Evolutionary conservation across 768 basidiomycete species (phyloP).

Genomic region (Tricholoma terreum): DNA sequence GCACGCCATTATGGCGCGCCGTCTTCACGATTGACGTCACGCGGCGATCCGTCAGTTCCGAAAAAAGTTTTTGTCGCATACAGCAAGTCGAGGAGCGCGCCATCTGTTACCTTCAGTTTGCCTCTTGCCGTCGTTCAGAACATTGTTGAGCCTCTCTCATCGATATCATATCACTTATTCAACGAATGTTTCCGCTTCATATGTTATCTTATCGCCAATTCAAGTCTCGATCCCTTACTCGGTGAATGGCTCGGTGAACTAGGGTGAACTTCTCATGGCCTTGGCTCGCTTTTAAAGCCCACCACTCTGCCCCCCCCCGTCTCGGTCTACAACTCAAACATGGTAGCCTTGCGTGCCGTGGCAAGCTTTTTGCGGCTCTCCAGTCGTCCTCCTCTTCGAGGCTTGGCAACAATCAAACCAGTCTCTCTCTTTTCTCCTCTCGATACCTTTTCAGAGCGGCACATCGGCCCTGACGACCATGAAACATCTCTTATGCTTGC

Average conservation of each 20-base stretch:
- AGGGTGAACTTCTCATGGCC: constrained; percentile 40
- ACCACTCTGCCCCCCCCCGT: constrained; percentile 26
- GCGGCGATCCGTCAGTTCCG: constrained; percentile 37
- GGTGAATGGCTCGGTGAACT: constrained; percentile 57
- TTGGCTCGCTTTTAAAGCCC: constrained; percentile 22
- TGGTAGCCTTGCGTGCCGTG: constrained; percentile 33
- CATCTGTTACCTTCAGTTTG: constrained; percentile 2
- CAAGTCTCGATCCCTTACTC: constrained; percentile 35
- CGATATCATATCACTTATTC: background rate
- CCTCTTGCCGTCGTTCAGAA: constrained; percentile 5
- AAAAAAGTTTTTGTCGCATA: constrained; percentile 43
- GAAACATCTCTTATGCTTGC: constrained; percentile 83
- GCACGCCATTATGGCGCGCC: constrained; percentile 45
- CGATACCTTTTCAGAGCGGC: constrained; percentile 87
- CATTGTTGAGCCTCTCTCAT: background rate
- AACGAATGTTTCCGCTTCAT: background rate
- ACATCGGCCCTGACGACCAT: constrained; percentile 87
- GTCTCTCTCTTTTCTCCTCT: constrained; percentile 75
- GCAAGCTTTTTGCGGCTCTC: constrained; percentile 17
- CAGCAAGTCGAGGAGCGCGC: constrained; percentile 7
- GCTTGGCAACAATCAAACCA: constrained; percentile 59
- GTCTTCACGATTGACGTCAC: constrained; percentile 25
- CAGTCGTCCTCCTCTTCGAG: constrained; percentile 12
- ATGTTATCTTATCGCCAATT: constrained; percentile 13
- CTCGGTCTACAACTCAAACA: constrained; percentile 20